Base-by-base conservation (phyloP, 164 flowering plant genomes). In the Nymphaea thermarum region DNA sequence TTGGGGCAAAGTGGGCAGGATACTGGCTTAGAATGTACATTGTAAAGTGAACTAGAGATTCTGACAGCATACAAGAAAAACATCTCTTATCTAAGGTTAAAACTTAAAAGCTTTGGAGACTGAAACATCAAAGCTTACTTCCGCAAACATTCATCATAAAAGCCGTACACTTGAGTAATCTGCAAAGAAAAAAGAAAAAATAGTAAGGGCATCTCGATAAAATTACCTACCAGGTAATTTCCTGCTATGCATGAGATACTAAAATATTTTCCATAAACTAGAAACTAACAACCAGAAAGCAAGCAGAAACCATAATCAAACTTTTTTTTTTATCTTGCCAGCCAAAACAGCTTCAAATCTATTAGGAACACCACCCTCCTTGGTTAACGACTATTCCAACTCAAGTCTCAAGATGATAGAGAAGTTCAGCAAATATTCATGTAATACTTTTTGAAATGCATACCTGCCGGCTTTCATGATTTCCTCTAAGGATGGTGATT, bases 391-490 rank as follows among this genome's bases (percentile, higher is more conserved):
- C 36, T 25, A 25, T 25, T 25, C 36, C 36, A 25, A 25, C 36
- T 25, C 36, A 25, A 25, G 36, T 25, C 36, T 25, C 36, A 25
- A 25, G 36, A 25, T 25, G 36, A 25, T 25, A 25, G 36, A 25
- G 36, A 25, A 25, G 36, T 25, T 25, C 36, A 25, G 36, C 36
- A 0, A 25, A 25, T 25, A 25, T 25, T 25, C 36, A 25, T 25
- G 36, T 0, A 25, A 25, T 25, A 25, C 14, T 51, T 5, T 51
- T 51, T 51, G 12, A 51, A 10, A 51, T 51, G 57, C 25, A 64
- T 80, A 93, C 98, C 98, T 93, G 98, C 67, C 96, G 93, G 72
- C 98, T 93, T 79, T 93, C 98, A 76, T 93, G 98, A 73, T 93
- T 93, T 76, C 97, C 98, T 74, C 98, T 80, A 25, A 93, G 86